Base-by-base conservation (phyloP, 2,329 filamentous ascomycete species). In the Ceratocystis destructans region DNA sequence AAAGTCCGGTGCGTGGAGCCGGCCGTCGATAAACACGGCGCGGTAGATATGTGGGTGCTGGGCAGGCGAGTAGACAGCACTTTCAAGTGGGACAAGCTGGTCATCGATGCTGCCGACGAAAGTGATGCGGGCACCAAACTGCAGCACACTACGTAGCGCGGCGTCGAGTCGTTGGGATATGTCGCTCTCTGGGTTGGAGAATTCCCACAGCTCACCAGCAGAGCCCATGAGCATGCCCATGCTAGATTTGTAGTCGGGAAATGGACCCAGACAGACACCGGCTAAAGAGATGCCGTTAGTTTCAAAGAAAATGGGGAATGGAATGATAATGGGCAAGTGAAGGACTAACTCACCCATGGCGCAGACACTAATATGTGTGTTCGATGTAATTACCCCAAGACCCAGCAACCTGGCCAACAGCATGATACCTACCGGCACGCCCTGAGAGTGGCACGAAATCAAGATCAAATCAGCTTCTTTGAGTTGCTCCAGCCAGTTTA, bases 81-180 rank as follows among this genome's bases (percentile, higher is more conserved):
- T 96, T 84, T 79, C 61, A n/a, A 33, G 45, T 17, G 92, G 93
- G 15, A 99, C 92, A 1, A 99, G 80, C 75, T 99, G 94, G 75
- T 99, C 94, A 74, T 99, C 94, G 64, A 99, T 95, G 75, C 92
- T 96, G 65, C 93, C 93, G 68, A 96, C 82, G 73, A 92, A 96
- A 0, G 91, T 88, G 62, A 97, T 84, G 50, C 90, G 84, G 15
- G 89, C 89, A 12, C 92, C 91, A 71, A 90, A 87, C 17, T 86
- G 82, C 5, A 99, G 78, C 1, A 88, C 87, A 8, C 83, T 83
- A 71, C 88, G 85, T 2, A 97, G 77, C 0, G 91, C 85, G 33
- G 85, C 79, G 71, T 90, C 85, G 70, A 96, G 95, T 70, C 89
- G 84, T 71, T 87, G 87, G 0, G 90, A 93, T 12, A 96, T 89